These are phyloP conservation scores for Pseudogymnoascus sp. DNA, from an alignment of 2,329 filamentous ascomycete genomes.

Conservation along the genomic window DNA sequence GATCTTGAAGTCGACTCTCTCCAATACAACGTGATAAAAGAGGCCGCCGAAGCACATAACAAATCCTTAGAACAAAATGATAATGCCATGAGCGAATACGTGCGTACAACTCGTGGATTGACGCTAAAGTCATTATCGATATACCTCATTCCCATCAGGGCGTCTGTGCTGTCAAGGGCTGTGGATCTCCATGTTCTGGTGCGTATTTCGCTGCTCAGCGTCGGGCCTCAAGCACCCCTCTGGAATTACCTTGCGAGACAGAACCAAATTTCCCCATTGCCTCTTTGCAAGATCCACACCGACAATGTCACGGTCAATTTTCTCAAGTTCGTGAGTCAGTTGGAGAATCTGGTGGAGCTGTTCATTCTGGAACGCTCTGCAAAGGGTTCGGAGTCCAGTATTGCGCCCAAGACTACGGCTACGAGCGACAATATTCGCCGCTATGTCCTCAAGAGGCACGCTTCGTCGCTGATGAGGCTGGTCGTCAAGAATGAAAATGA, in stretches of 20 bases:
- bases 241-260: constrained; percentile 50
- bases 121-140: constrained; percentile 46
- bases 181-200: constrained; percentile 50
- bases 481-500: constrained; percentile 51
- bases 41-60: neutral
- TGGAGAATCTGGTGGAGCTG: constrained; percentile 48
- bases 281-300: constrained; percentile 50
- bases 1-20: neutral
- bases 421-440: constrained; percentile 51
- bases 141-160: constrained; percentile 51
- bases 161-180: constrained; percentile 46
- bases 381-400: constrained; percentile 45
- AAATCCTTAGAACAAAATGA: neutral
- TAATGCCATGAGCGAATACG: constrained; percentile 40
- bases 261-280: constrained; percentile 42
- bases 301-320: constrained; percentile 52
- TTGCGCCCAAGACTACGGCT: constrained; percentile 41
- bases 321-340: constrained; percentile 43
- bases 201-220: constrained; percentile 52
- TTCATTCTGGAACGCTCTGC: constrained; percentile 47
- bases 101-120: constrained; percentile 49
- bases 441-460: constrained; percentile 49
- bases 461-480: constrained; percentile 43
- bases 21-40: neutral
- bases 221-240: constrained; percentile 51